Conservation (phyloP, 768 basidiomycete genomes). For the Hemileccinum rubropunctum region DNA sequence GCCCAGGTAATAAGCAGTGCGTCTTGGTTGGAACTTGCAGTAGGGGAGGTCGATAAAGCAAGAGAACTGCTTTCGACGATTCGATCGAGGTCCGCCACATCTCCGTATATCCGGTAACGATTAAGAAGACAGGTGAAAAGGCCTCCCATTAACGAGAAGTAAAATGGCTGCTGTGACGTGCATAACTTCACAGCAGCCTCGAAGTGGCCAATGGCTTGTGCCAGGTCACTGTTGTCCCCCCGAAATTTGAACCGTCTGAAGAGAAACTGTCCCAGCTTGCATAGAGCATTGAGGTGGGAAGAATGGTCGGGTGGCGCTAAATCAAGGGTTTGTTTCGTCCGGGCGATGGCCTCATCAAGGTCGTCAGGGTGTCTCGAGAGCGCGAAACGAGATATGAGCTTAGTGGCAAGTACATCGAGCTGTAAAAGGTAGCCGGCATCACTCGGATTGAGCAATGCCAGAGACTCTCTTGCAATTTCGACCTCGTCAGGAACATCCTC, state of each 20-base stretch:
- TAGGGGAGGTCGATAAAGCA: constrained; percentile 4
- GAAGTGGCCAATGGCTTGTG: constrained; percentile 15
- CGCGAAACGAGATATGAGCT: constrained; percentile 23
- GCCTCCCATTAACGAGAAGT: constrained; percentile 12
- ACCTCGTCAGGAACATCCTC: constrained; percentile 5
- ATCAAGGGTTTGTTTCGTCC: constrained; percentile 13
- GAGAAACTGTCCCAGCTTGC: constrained; percentile 19
- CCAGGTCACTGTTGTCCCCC: constrained; percentile 19
- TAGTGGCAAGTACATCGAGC: constrained; percentile 7
- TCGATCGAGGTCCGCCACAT: constrained; percentile 14
- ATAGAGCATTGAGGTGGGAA: constrained; percentile 10
- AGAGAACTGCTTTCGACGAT: constrained; percentile 12
- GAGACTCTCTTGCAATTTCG: constrained; percentile 8
- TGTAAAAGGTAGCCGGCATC: constrained; percentile 7
- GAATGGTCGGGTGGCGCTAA: constrained; percentile 21
- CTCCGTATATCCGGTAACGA: constrained; percentile 16
- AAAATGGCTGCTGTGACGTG: constrained; percentile 10
- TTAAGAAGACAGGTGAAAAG: constrained; percentile 18
- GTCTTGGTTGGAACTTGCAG: constrained; percentile 14
- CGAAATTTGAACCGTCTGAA: constrained; percentile 19
- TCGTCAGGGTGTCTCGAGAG: constrained; percentile 21
- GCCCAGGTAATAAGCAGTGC: constrained; percentile 19
- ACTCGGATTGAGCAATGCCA: constrained; percentile 5
- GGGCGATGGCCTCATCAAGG: constrained; percentile 24
- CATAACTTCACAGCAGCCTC: constrained; percentile 11